A percentile compares a stretch with the other conserved stretches of the same genome.
Evolutionary conservation across 495 filamentous ascomycete genomes (phyloP).

Genomic region (Xylaria telfairii): DNA sequence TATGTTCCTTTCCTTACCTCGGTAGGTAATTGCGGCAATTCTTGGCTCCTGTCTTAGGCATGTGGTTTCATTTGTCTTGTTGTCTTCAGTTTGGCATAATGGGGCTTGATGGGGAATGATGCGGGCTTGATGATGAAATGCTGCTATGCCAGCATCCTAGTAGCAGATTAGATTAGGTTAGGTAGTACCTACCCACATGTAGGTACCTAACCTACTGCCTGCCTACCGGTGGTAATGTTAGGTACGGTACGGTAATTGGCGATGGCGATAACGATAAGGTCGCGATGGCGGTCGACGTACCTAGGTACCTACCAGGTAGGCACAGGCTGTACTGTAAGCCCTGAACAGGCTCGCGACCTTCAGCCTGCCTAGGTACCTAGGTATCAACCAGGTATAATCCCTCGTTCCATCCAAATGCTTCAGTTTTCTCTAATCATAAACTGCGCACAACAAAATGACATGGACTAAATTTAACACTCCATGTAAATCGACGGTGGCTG

Average conservation of each 20-base stretch:
- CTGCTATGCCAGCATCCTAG: not conserved
- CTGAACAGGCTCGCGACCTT: not conserved
- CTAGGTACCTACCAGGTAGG: conserved; percentile 6
- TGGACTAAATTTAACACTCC: not conserved
- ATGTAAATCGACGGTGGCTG: conserved; percentile 3
- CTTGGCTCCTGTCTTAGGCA: too few relatives aligned
- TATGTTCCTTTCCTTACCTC: too few relatives aligned
- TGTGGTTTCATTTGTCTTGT: not conserved
- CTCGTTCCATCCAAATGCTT: not conserved
- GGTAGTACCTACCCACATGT: too few relatives aligned
- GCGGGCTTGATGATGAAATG: too few relatives aligned
- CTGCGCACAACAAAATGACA: not conserved
- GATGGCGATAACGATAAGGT: conserved; percentile 14
- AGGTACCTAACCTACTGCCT: not conserved
- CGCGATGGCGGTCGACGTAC: not conserved
- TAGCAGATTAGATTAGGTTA: too few relatives aligned
- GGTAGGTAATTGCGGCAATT: too few relatives aligned
- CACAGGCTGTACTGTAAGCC: too few relatives aligned
- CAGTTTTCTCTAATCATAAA: not conserved
- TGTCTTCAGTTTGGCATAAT: not conserved
- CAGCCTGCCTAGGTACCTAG: not conserved
- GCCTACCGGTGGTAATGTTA: too few relatives aligned
- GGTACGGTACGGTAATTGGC: not conserved
- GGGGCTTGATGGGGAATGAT: too few relatives aligned
- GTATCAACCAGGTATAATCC: too few relatives aligned